Percentiles rank a stretch among this genome's conserved stretches.
Conservation (phyloP, 345 rosid genomes). For the Populus simonii region DNA sequence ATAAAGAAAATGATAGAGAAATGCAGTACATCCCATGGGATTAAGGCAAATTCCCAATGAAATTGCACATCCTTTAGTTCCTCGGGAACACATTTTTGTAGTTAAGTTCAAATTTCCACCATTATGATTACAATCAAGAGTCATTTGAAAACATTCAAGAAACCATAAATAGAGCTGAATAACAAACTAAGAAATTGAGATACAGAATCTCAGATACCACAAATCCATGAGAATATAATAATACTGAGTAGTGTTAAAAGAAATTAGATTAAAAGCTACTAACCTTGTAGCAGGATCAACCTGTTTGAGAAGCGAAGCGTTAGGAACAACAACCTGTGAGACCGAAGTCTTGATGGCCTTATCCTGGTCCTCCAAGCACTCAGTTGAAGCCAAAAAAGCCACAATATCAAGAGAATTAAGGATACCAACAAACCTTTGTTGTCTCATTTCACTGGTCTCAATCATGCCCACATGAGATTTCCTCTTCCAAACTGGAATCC, state of each 20-base stretch:
- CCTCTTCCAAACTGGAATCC: conserved; percentile 92
- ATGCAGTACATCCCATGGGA: no score
- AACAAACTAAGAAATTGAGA: not conserved
- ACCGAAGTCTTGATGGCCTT: conserved; percentile 78
- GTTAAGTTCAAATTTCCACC: not conserved
- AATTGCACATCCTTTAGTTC: not conserved
- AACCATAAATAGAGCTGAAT: not conserved
- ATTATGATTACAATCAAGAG: no score
- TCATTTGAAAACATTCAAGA: no score
- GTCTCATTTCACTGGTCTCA: conserved; percentile 71
- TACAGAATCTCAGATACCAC: not conserved
- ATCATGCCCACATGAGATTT: conserved; percentile 43
- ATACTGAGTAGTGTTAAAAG: not conserved
- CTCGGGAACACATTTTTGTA: not conserved
- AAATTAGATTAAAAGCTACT: conserved; percentile 7
- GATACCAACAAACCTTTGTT: conserved; percentile 82
- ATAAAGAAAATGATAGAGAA: not conserved
- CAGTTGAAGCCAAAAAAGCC: conserved; percentile 66
- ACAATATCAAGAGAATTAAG: conserved; percentile 82
- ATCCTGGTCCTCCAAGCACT: conserved; percentile 76
- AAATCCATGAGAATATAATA: not conserved
- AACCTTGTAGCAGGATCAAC: conserved; percentile 98
- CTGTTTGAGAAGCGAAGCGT: conserved; percentile 58
- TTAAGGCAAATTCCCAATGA: not conserved
- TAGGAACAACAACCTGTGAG: conserved; percentile 61